Base-by-base conservation (phyloP, 2,329 filamentous ascomycete species). In the Pleoardoris graminearum region DNA sequence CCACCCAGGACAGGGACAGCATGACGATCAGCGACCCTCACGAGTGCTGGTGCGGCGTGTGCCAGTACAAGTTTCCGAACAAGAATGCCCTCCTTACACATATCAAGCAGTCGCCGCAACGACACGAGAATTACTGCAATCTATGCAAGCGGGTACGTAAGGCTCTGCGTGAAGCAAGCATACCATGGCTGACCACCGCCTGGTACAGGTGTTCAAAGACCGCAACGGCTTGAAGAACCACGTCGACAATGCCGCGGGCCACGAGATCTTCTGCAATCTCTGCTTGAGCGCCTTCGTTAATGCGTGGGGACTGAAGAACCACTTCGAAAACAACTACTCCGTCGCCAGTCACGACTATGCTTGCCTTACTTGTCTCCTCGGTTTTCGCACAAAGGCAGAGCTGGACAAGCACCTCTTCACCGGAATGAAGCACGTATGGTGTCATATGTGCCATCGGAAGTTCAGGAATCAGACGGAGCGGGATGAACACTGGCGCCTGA, bases 181-280 rank as follows among this genome's bases (percentile, higher is more conserved):
- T n/a, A n/a, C n/a, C n/a, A n/a, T n/a, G n/a, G n/a, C n/a, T n/a
- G n/a, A n/a, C n/a, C n/a, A n/a, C n/a, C n/a, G n/a, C n/a, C n/a
- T n/a, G n/a, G n/a, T n/a, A n/a, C 8, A 36, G 33, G 14, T 71
- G 0, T 72, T 72, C 46, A 66, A 66, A 21, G 68, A 72, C 23
- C 57, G 67, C 8, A 71, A 71, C 32, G 68, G 68, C 7, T 55
- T 72, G 19, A 61, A 69, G 51, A 72, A 71, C 33, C 69, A 72
- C 38, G 57, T 72, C 23, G 67, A 71, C 19, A 62, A 70, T 50
- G 57, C 68, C 4, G 27, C 30, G 7, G 64, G 60, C 7, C 69
- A 72, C 42, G 61, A 65, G 1, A 52, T 59, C 2, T 62, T 57
- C 50, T 72, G 69, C 58, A 72, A 71, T 21, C 45, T 69, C 7